phyloP scores from a whole-genome alignment of 1,139 yeast genomes.

The Diutina pseudorugosa region DNA sequence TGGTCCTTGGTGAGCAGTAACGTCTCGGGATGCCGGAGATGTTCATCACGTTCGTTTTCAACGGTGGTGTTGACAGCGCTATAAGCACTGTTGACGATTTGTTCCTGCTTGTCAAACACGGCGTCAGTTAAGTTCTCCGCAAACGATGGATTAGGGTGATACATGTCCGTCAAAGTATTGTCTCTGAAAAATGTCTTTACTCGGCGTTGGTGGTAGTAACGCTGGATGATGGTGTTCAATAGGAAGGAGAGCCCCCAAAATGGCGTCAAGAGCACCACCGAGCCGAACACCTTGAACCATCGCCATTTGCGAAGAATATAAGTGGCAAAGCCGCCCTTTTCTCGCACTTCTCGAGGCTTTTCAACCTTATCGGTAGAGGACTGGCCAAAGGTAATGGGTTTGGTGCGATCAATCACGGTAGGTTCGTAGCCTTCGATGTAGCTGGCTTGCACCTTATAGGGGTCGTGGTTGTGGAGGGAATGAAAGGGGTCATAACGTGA shows the following conservation, averaged over 20 bases:
- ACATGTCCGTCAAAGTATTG: conserved; percentile 19
- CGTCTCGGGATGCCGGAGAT: conserved; percentile 12
- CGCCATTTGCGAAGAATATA: conserved; percentile 14
- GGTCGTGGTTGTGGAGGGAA: conserved; percentile 25
- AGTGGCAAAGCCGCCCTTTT: conserved; percentile 12
- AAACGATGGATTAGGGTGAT: conserved; percentile 8
- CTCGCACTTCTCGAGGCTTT: conserved; percentile 1
- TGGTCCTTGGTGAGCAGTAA: conserved; percentile 33
- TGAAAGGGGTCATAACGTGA: conserved; percentile 52
- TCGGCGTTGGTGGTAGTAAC: conserved; percentile 22
- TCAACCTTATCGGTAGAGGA: neutral
- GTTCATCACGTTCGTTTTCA: conserved; percentile 7
- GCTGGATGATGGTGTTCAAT: conserved; percentile 29
- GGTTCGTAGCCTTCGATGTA: conserved; percentile 42
- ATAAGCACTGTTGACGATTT: neutral
- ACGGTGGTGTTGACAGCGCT: neutral
- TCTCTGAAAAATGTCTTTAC: conserved; percentile 19
- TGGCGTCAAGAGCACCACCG: conserved; percentile 38
- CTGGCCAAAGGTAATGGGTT: conserved; percentile 16
- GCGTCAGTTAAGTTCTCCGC: neutral
- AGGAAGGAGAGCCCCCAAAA: conserved; percentile 39
- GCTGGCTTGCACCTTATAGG: conserved; percentile 13
- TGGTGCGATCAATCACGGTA: conserved; percentile 34
- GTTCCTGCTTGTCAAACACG: conserved; percentile 5
- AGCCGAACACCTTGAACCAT: conserved; percentile 34